These are phyloP conservation scores for Apostasia ramifera DNA, from an alignment of 106 monocot genomes.

Conservation along the genomic window DNA sequence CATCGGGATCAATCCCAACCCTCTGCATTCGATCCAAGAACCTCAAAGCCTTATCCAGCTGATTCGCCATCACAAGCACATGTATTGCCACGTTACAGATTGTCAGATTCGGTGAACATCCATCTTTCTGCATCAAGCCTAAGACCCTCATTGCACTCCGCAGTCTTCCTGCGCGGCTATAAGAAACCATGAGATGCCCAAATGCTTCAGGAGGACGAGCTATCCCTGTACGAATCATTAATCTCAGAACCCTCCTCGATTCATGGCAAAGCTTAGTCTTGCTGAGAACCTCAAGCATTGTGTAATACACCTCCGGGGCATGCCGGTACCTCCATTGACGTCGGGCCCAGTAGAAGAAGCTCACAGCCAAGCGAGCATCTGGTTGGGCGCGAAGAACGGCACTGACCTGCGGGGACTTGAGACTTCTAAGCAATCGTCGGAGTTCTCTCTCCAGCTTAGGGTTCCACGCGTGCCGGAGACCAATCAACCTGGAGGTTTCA, in stretches of 20 bases:
- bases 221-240: slow-evolving; percentile 75
- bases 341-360: slow-evolving; percentile 86
- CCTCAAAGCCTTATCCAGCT: slow-evolving; percentile 55
- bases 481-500: slow-evolving; percentile 66
- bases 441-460: slow-evolving; percentile 60
- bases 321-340: slow-evolving; percentile 94
- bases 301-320: slow-evolving; percentile 51
- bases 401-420: slow-evolving; percentile 44
- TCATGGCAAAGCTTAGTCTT: slow-evolving; percentile 56
- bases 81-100: slow-evolving; percentile 68
- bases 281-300: slow-evolving; percentile 72
- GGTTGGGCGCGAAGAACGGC: slow-evolving; percentile 56
- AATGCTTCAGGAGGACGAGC: slow-evolving; percentile 39
- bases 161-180: slow-evolving; percentile 77
- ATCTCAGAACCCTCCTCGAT: slow-evolving; percentile 51
- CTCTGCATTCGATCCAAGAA: slow-evolving; percentile 70
- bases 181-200: slow-evolving; percentile 61
- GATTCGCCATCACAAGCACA: slow-evolving; percentile 62
- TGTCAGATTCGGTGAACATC: slow-evolving; percentile 44
- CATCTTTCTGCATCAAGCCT: slow-evolving; percentile 92
- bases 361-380: slow-evolving; percentile 55
- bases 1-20: slow-evolving; percentile 57
- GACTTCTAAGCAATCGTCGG: slow-evolving; percentile 41
- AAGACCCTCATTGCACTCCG: slow-evolving; percentile 83
- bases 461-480: slow-evolving; percentile 55